Percentiles rank a stretch among this genome's conserved stretches.
Conservation (phyloP, 495 filamentous ascomycete genomes). For the Thermothielavioides terrestris region DNA sequence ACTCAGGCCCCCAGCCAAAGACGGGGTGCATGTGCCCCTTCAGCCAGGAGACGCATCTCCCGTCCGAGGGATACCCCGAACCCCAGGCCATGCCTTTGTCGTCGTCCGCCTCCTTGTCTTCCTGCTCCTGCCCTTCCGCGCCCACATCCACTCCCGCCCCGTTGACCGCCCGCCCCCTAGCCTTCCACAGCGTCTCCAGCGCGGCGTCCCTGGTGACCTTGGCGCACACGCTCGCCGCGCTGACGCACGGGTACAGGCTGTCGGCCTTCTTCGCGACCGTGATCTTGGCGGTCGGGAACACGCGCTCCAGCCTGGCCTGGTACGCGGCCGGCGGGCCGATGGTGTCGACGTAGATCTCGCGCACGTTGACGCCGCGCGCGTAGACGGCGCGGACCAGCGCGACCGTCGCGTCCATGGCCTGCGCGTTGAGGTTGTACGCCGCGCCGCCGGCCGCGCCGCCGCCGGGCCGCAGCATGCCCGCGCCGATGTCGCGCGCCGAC, state of each 20-base stretch:
- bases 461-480: slow-evolving; percentile 69
- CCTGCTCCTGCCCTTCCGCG: slow-evolving; percentile 11
- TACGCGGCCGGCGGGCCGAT: slow-evolving; percentile 75
- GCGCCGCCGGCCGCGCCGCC: too few species aligned
- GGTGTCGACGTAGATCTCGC: slow-evolving; percentile 91
- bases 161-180: slow-evolving; percentile 9
- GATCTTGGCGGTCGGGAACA: slow-evolving; percentile 72
- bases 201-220: slow-evolving; percentile 92
- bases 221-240: slow-evolving; percentile 85
- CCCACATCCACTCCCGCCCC: too few species aligned
- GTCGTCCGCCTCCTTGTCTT: slow-evolving; percentile 7
- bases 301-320: slow-evolving; percentile 70
- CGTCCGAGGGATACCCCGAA: slow-evolving; percentile 87
- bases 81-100: slow-evolving; percentile 53
- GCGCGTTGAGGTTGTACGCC: slow-evolving; percentile 89
- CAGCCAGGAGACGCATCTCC: slow-evolving; percentile 70
- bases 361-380: slow-evolving; percentile 64
- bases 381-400: slow-evolving; percentile 70
- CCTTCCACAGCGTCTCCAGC: slow-evolving; percentile 51
- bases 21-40: slow-evolving; percentile 79
- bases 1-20: slow-evolving; percentile 92
- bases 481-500: slow-evolving; percentile 74
- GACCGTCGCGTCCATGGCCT: slow-evolving; percentile 94
- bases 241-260: slow-evolving; percentile 84
- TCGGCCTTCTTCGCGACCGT: slow-evolving; percentile 97